phyloP scores from a whole-genome alignment of 2,329 filamentous ascomycete genomes.

The Sordariomycetes sp. region DNA sequence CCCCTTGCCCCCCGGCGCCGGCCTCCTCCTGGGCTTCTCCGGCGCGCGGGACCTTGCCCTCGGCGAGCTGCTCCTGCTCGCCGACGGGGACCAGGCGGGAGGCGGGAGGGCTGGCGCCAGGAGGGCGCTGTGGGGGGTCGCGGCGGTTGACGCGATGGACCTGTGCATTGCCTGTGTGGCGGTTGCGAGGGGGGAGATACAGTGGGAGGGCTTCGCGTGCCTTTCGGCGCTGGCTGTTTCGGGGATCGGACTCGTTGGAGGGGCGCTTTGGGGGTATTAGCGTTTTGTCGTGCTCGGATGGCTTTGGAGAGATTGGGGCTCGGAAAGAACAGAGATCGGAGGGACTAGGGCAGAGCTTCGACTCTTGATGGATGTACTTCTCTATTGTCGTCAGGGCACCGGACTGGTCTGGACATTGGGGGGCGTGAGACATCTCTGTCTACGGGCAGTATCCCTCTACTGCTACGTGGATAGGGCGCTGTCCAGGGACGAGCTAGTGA shows the following conservation, averaged over 20 bases:
- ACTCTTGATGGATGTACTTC: too few relatives aligned
- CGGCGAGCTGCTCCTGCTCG: conserved; percentile 6
- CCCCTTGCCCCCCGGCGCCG: background rate
- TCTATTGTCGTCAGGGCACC: too few relatives aligned
- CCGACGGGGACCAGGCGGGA: background rate
- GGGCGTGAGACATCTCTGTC: too few relatives aligned
- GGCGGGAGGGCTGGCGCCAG: background rate
- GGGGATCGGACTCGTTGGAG: background rate
- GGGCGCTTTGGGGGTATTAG: conserved; percentile 1
- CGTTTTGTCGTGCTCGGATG: too few relatives aligned
- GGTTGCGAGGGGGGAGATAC: background rate
- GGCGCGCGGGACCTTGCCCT: conserved; percentile 5
- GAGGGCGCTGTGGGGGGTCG: background rate
- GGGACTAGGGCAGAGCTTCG: too few relatives aligned
- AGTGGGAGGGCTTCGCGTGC: background rate
- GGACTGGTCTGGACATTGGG: too few relatives aligned
- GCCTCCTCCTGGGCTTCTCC: background rate
- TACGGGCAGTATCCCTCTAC: too few relatives aligned
- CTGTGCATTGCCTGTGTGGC: background rate
- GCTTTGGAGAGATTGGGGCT: too few relatives aligned
- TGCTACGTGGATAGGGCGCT: too few relatives aligned
- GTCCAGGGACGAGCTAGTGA: too few relatives aligned
- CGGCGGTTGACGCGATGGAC: background rate
- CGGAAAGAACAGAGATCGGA: too few relatives aligned
- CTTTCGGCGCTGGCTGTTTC: background rate